A percentile compares a stretch with the other conserved stretches of the same genome.
Conservation (phyloP, 805 yeast genomes). For the Pichia insulana region DNA sequence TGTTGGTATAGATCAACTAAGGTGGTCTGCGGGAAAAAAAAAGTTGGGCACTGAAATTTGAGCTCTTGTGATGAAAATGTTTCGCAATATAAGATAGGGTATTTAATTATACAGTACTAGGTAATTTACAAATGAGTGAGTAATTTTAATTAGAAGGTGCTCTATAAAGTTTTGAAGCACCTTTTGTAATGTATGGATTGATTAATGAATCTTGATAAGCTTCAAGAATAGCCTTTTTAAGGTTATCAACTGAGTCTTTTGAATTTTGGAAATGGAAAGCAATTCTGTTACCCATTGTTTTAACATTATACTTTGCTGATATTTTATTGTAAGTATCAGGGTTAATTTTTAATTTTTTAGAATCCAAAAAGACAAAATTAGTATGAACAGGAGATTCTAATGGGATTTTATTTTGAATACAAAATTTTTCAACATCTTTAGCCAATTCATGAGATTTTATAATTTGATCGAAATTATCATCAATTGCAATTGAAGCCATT, state of each 20-base stretch:
- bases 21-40: too few relatives aligned
- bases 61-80: too few relatives aligned
- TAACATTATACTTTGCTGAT: conserved; percentile 53
- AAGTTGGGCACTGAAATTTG: too few relatives aligned
- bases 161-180: conserved; percentile 16
- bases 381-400: conserved; percentile 72
- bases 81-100: too few relatives aligned
- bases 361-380: conserved; percentile 73
- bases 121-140: too few relatives aligned
- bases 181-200: conserved; percentile 36
- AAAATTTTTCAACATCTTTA: conserved; percentile 40
- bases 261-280: conserved; percentile 72
- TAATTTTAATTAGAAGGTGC: neutral
- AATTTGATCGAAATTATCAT: conserved; percentile 57
- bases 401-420: conserved; percentile 42
- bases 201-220: conserved; percentile 43
- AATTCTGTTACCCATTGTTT: conserved; percentile 63
- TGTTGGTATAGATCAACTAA: too few relatives aligned
- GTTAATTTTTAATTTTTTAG: conserved; percentile 43
- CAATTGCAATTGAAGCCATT: conserved; percentile 72
- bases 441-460: conserved; percentile 42
- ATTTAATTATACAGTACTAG: too few relatives aligned
- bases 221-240: conserved; percentile 53
- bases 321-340: conserved; percentile 28
- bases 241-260: conserved; percentile 43